Percentiles rank a stretch among this genome's conserved stretches.
These are phyloP conservation scores for Martensiomyces pterosporus DNA, from an alignment of 192 early-diverging fungal species.

Conservation along the genomic window DNA sequence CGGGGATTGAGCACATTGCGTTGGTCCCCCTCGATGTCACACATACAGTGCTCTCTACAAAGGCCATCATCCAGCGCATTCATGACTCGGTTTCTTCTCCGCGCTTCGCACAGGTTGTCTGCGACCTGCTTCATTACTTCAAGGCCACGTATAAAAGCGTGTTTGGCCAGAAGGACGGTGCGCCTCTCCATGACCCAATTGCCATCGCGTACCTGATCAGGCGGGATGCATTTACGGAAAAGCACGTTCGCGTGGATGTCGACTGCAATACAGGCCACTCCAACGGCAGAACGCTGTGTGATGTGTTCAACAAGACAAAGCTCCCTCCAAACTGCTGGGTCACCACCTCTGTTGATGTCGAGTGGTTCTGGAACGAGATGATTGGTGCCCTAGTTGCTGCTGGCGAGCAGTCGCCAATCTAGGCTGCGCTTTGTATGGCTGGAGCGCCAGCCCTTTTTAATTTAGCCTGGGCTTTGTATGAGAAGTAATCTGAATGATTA, in stretches of 20 bases:
- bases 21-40: constrained; percentile 29
- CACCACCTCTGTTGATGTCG: constrained; percentile 11
- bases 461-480: no score
- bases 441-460: no score
- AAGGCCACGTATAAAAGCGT: constrained; percentile 7
- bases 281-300: constrained; percentile 12
- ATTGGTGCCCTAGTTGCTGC: constrained; percentile 8
- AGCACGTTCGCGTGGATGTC: constrained; percentile 9
- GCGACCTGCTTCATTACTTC: constrained; percentile 13
- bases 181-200: constrained; percentile 28
- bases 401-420: constrained; percentile 2
- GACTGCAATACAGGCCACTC: constrained; percentile 4
- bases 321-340: constrained; percentile 20
- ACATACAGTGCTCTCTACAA: constrained; percentile 8
- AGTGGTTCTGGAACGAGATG: constrained; percentile 27
- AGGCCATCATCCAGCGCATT: constrained; percentile 17
- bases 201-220: constrained; percentile 24
- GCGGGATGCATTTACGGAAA: constrained; percentile 13
- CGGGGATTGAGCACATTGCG: constrained; percentile 18
- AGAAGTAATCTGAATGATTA: no score
- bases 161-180: constrained; percentile 12
- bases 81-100: constrained; percentile 1
- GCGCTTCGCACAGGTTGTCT: constrained; percentile 13
- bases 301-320: constrained; percentile 2
- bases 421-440: no score